phyloP scores from a whole-genome alignment of 2,329 filamentous ascomycete species.

The Phialophora chinensis region DNA sequence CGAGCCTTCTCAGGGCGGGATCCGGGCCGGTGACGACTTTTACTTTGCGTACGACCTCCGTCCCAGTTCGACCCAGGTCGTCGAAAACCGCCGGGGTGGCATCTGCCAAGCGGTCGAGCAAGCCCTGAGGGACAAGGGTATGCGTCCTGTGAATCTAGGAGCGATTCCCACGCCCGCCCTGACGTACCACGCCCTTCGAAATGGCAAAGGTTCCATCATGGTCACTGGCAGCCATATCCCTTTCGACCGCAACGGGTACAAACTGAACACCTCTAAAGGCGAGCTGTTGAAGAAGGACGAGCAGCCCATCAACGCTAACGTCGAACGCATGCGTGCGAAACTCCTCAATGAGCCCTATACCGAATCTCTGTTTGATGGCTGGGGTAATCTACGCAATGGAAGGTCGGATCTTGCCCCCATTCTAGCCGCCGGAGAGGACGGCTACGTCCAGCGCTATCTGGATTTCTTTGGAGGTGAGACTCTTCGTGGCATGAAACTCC shows the following conservation, averaged over 20 bases:
- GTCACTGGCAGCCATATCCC: slow-evolving; percentile 47
- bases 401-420: not conserved
- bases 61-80: slow-evolving; percentile 43
- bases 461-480: slow-evolving; percentile 44
- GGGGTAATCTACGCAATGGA: slow-evolving; percentile 1
- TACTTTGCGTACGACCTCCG: slow-evolving; percentile 45
- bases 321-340: slow-evolving; percentile 40
- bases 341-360: slow-evolving; percentile 22
- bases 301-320: slow-evolving; percentile 43
- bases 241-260: slow-evolving; percentile 47
- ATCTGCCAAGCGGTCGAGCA: slow-evolving; percentile 44
- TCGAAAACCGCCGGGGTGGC: slow-evolving; percentile 43
- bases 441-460: slow-evolving; percentile 33
- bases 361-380: not conserved
- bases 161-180: slow-evolving; percentile 45
- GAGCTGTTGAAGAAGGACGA: slow-evolving; percentile 46
- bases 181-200: slow-evolving; percentile 42
- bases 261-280: slow-evolving; percentile 45
- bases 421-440: not conserved
- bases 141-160: slow-evolving; percentile 44
- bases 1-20: slow-evolving; percentile 41
- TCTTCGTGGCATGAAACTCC: slow-evolving; percentile 41
- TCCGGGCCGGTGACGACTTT: slow-evolving; percentile 43
- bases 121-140: slow-evolving; percentile 42
- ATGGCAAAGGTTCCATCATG: slow-evolving; percentile 46